Conservation (phyloP, 2,329 filamentous ascomycete genomes). For the Colletotrichum eremochloae region DNA sequence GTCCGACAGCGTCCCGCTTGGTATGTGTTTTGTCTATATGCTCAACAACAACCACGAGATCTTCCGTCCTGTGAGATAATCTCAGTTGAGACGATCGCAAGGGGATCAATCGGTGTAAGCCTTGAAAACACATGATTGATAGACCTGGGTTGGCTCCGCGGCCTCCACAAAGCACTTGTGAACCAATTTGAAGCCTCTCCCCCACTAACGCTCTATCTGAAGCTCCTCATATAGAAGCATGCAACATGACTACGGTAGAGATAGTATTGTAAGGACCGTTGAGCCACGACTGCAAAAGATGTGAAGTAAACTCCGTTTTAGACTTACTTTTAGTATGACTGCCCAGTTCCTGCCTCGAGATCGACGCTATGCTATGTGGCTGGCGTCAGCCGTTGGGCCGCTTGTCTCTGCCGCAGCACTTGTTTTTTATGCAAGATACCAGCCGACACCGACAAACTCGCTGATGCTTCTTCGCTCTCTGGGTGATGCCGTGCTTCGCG, state of each 20-base stretch:
- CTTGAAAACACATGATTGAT: neutral
- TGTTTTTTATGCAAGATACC: neutral
- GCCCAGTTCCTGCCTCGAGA: too few species aligned
- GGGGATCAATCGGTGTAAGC: neutral
- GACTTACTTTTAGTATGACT: neutral
- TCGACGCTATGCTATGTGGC: neutral
- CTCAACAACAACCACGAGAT: neutral
- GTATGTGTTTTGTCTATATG: constrained; percentile 26
- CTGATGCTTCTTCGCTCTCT: too few species aligned
- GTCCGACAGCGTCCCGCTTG: neutral
- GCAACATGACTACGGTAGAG: neutral
- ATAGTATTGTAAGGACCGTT: neutral
- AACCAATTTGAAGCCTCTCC: neutral
- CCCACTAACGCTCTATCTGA: neutral
- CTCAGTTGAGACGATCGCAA: neutral
- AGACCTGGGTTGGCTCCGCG: neutral
- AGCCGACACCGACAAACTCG: neutral
- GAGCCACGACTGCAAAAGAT: too few species aligned
- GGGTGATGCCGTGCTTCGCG: too few species aligned
- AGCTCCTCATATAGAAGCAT: neutral
- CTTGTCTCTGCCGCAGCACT: neutral
- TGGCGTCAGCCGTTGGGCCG: too few species aligned
- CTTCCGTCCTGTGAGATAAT: neutral
- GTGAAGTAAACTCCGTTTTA: neutral
- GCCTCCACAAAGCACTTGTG: neutral